Conservation (phyloP, 768 basidiomycete species). For the Epithele typhae region DNA sequence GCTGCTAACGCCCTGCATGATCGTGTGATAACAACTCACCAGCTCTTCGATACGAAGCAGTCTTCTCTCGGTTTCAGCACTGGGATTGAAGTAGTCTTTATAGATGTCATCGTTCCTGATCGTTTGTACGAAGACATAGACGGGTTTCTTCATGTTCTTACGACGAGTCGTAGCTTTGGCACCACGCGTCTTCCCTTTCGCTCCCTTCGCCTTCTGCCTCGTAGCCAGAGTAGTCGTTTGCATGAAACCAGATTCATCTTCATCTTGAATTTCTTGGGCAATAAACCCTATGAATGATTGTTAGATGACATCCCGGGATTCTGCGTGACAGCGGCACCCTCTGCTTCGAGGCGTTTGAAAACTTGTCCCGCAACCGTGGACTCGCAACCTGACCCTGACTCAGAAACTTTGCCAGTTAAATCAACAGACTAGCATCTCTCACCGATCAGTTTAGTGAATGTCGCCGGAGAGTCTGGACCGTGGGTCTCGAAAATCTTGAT, state of each 20-base stretch:
- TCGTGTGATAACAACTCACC: no score
- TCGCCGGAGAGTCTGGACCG: conserved; percentile 35
- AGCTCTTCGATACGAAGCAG: conserved; percentile 56
- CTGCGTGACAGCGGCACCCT: no score
- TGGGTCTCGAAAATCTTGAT: conserved; percentile 63
- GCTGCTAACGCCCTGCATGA: no score
- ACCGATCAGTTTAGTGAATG: conserved; percentile 64
- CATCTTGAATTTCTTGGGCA: conserved; percentile 40
- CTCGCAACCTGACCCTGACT: conserved; percentile 54
- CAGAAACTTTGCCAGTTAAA: no score
- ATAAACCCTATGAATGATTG: conserved; percentile 49
- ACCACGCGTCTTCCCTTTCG: conserved; percentile 27
- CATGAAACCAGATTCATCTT: conserved; percentile 47
- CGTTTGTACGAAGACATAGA: conserved; percentile 53
- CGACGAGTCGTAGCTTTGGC: conserved; percentile 39
- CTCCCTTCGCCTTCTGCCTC: conserved; percentile 28
- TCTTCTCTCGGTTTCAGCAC: conserved; percentile 51
- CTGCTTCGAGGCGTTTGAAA: conserved; percentile 63
- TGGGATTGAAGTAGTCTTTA: conserved; percentile 65
- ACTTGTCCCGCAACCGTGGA: conserved; percentile 54
- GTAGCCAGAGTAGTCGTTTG: conserved; percentile 35
- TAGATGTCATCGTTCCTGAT: conserved; percentile 45
- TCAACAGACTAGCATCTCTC: conserved; percentile 15
- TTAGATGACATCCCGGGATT: no score
- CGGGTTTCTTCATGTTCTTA: conserved; percentile 51